Base-by-base conservation (phyloP, 2,329 filamentous ascomycete genomes). In the Aspergillus terreus region DNA sequence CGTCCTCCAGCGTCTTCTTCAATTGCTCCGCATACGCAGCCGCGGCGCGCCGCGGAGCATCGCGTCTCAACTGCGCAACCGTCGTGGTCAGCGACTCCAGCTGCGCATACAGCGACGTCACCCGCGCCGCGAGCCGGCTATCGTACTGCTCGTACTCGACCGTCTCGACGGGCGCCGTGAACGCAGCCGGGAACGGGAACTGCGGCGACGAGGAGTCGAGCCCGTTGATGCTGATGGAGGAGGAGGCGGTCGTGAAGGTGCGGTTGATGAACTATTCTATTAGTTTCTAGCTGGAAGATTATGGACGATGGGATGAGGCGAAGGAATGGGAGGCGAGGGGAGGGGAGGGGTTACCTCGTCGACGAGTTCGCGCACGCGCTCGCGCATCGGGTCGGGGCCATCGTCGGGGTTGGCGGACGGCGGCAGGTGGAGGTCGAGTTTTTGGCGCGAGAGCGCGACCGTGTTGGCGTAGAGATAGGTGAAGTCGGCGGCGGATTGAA, bases 401-500 rank as follows among this genome's bases (percentile, higher is more conserved):
- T 69, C 62, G 60, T 68, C 62, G 53, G 67, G 58, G 54, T 68
- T 65, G 21, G 74, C 73, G 14, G 72, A 73, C 21, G 70, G 75
- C 49, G 76, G 76, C 12, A 78, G 70, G 54, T 76, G 71, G 21
- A 76, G 67, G 57, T 78, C 76, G 50, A 78, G 66, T 63, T 78
- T 78, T 58, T 72, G 67, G 51, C 70, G 74, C 19, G 76, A 75
- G 52, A 73, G 65, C 4, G 68, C 64, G 50, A 71, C 58, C 23
- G 75, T 70, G 62, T 78, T 78, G 54, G 66, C 62, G 55, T 76
- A 73, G 44, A 78, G 74, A 53, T 76, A 78, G 48, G 71, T 73
- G 46, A 78, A 72, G 65, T 78, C 76, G 52, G 71, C 69, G 49
- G 75, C 66, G 42, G 76, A 74, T 62, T 78, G 76, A n/a, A 78